Evolutionary conservation across 1,284 basidiomycete genomes (phyloP).

Genomic region (Ganoderma sinense): DNA sequence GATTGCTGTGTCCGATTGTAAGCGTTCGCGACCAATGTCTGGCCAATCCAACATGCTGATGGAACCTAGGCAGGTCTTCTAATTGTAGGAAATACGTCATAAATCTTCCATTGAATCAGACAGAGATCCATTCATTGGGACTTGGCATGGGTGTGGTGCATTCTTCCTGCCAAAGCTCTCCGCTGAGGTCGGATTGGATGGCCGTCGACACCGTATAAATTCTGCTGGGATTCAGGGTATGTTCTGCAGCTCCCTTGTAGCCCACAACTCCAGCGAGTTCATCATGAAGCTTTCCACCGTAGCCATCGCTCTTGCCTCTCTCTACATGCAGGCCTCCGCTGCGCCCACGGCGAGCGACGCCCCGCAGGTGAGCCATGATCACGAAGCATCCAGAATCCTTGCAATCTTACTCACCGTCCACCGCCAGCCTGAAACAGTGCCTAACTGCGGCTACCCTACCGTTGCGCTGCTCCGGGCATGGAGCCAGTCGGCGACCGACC

Average conservation of each 20-base stretch:
- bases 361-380: not conserved
- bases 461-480: not conserved
- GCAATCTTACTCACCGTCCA: not conserved
- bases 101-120: not conserved
- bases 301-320: not conserved
- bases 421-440: not conserved
- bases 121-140: not conserved
- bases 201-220: not conserved
- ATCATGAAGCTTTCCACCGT: not conserved
- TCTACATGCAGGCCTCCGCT: not conserved
- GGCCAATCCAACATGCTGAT: not conserved
- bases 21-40: not conserved
- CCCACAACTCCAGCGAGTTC: not conserved
- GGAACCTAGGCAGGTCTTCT: not conserved
- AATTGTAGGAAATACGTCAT: not conserved
- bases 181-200: not conserved
- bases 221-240: not conserved
- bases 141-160: not conserved
- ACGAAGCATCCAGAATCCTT: not conserved
- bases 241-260: not conserved
- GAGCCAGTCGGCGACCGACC: not conserved
- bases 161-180: not conserved
- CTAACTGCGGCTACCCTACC: not conserved
- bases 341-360: not conserved
- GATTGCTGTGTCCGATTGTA: not conserved